Evolutionary conservation across 2,329 filamentous ascomycete species (phyloP), one percentile per base, ranked within the genome.

Genomic region (Fusarium sp.): DNA sequence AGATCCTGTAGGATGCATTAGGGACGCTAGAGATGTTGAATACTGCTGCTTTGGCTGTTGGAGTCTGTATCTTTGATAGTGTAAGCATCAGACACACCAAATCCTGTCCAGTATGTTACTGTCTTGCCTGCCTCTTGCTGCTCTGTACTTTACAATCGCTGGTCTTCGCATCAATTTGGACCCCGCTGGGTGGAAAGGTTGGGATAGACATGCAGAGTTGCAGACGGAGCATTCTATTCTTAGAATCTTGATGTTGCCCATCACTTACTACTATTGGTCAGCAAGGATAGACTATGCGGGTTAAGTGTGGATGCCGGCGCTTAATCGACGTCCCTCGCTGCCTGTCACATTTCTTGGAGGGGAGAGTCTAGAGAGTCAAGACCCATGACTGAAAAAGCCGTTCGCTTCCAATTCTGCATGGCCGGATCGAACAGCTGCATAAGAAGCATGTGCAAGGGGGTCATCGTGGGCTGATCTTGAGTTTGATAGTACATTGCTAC

Each of bases 271-370:
- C 59, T 29, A 74, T 75, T 75, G 70, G 73, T 25, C 20, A 13
- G 24, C 24, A 44, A n/a, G 40, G 37, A 60, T 59, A 49, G 55
- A 63, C 70, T 48, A 74, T 70, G 71, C 71, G 56, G 70, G 71
- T 66, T 72, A 60, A 42, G 65, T 62, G 70, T 75, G 73, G 62
- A 57, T 67, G 73, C 51, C 70, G 68, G 73, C 73, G 73, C 73
- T 75, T 75, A 75, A 75, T 71, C 20, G 64, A 62, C 40, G 65
- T 68, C 58, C 52, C 64, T 59, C 61, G 61, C 57, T 69, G 64
- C 67, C 68, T 71, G 64, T 71, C 68, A 70, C 53, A 44, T 65
- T 58, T 74, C 53, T 27, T 48, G 27, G 56, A 57, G 65, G 34
- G 27, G 56, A 42, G 37, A 53, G 49, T 52, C 32, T 18, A 27